phyloP scores from a whole-genome alignment of 305 asterid genomes.

The Fraxinus platypoda region DNA sequence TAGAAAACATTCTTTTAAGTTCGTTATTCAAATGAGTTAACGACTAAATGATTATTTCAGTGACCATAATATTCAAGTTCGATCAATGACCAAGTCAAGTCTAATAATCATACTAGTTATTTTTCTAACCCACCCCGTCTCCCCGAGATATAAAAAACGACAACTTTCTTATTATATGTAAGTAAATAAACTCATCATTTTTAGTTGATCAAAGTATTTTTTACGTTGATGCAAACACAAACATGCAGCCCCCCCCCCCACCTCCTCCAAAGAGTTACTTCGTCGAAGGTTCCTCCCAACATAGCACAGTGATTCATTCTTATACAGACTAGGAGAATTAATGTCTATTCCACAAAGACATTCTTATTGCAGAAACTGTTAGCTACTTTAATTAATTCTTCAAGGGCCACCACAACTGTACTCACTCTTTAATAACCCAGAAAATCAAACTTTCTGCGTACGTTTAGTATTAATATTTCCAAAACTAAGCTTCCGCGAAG shows the following conservation, averaged over 20 bases:
- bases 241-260: not conserved
- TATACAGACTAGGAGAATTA: not conserved
- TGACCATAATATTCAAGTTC: too few relatives aligned
- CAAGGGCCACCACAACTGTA: not conserved
- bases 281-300: not conserved
- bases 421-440: not conserved
- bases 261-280: not conserved
- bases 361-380: not conserved
- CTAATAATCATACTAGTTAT: too few relatives aligned
- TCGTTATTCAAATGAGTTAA: too few relatives aligned
- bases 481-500: not conserved
- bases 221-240: not conserved
- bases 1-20: too few relatives aligned
- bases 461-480: not conserved
- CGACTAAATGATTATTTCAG: too few relatives aligned
- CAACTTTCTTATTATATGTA: too few relatives aligned
- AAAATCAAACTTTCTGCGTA: not conserved
- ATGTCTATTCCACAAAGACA: not conserved
- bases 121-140: too few relatives aligned
- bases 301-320: not conserved
- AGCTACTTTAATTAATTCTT: not conserved
- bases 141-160: too few relatives aligned
- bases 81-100: too few relatives aligned
- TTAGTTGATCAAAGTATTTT: not conserved
- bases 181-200: too few relatives aligned